Conservation (phyloP, 257 asterid genomes). For the Ligustrum vulgare region DNA sequence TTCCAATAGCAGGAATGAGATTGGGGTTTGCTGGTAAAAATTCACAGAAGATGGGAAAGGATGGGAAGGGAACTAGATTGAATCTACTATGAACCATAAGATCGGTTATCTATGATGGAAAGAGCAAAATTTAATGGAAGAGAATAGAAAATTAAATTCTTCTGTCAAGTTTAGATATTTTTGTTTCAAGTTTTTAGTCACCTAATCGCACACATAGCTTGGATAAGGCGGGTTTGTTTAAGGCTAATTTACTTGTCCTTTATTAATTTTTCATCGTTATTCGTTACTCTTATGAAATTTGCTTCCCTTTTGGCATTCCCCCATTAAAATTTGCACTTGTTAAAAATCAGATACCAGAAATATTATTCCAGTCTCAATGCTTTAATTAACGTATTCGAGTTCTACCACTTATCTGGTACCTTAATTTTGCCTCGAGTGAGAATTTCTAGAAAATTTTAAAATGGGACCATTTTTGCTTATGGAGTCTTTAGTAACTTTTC, state of each 20-base stretch:
- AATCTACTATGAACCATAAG: neutral
- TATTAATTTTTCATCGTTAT: neutral
- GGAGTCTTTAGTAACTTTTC: neutral
- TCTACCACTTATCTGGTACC: neutral
- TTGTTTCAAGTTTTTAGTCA: neutral
- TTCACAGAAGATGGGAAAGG: neutral
- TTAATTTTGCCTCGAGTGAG: neutral
- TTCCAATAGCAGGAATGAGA: neutral
- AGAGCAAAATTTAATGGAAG: neutral
- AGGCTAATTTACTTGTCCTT: neutral
- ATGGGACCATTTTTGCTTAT: neutral
- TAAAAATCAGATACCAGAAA: neutral
- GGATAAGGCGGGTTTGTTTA: neutral
- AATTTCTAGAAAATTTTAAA: neutral
- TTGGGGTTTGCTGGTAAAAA: neutral
- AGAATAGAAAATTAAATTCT: neutral
- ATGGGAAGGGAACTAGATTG: neutral
- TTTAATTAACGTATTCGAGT: neutral
- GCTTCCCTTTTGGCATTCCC: neutral
- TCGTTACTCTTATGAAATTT: neutral
- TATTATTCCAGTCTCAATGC: neutral
- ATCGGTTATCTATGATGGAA: neutral
- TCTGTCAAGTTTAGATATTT: neutral
- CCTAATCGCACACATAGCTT: neutral
- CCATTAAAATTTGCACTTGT: neutral